A percentile compares a stretch with the other conserved stretches of the same genome.
Conservation (phyloP, 352 stramenopile species). For the Elongisporangium undulatum region DNA sequence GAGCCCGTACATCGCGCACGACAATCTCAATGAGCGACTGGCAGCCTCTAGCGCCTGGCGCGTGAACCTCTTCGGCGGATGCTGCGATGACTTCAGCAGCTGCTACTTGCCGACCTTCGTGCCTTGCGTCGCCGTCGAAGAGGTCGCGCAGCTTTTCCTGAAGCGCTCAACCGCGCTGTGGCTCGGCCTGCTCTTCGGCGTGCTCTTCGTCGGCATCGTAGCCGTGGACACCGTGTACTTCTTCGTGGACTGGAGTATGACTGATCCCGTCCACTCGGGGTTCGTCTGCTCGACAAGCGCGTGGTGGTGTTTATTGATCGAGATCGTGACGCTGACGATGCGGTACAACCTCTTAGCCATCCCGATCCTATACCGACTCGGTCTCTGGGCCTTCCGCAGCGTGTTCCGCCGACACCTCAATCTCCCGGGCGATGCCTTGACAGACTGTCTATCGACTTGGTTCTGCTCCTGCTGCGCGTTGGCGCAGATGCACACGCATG, state of each 20-base stretch:
- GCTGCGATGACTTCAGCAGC: not conserved
- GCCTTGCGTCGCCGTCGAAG: not conserved
- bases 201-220: not conserved
- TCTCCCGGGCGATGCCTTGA: not conserved
- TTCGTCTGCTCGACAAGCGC: not conserved
- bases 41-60: not conserved
- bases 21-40: not conserved
- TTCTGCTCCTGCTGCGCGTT: not conserved
- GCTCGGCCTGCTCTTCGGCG: conserved; percentile 2
- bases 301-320: not conserved
- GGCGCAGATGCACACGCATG: not conserved
- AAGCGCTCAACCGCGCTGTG: conserved; percentile 8
- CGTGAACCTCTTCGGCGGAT: not conserved
- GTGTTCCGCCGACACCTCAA: not conserved
- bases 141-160: not conserved
- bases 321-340: not conserved
- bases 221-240: not conserved
- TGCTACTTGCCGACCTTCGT: not conserved
- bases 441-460: not conserved
- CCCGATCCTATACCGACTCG: not conserved
- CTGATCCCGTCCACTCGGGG: not conserved
- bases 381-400: not conserved
- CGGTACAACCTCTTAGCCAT: not conserved
- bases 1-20: not conserved
- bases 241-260: not conserved